Evolutionary conservation across 495 filamentous ascomycete genomes (phyloP), one percentile per base, ranked within the genome.

Genomic region (Penicillium steckii): DNA sequence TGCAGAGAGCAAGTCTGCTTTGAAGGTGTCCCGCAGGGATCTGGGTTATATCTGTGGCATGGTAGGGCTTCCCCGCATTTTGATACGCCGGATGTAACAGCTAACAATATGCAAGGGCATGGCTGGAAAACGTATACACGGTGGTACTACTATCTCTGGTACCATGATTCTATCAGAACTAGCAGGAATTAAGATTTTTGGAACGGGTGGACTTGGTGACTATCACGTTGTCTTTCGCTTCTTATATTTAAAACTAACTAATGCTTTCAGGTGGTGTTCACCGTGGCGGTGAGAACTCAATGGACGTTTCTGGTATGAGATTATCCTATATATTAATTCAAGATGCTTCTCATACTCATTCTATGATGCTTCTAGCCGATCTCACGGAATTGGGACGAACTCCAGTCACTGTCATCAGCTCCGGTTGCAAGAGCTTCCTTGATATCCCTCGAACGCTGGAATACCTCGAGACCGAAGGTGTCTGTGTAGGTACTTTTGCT

Each of bases 331-430:
- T 26, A 44, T 43, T 15, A 40, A 1, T 21, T 23, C 37, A 21
- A 1, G 10, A 32, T 32, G 4, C 29, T 13, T 32, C 29, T 8
- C 29, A 32, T 32, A 10, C 29, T 32, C 18, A 18, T 37, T 4
- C 15, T 18, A 37, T 18, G 33, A 13, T 37, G 8, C 10, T 9
- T 42, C 50, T 51, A 73, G 94, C 94, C 24, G 94, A 98, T 70
- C 76, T 98, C 47, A 96, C 89, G 3, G 94, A 98, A 72, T 81
- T 98, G 25, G 91, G 93, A n/a, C 80, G 91, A 24, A 98, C 94
- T 3, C 80, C 89, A 8, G 85, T 98, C 35, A 85, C 92, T 22
- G 92, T 98, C 8, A 78, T 97, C 23, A 88, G 86, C 66, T 89
- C 87, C 48, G 94, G 94, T 3, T 93, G 90, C 61, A 98, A 98